These are phyloP conservation scores for Eutypa lata DNA, from an alignment of 2,329 filamentous ascomycete species.

Conservation along the genomic window DNA sequence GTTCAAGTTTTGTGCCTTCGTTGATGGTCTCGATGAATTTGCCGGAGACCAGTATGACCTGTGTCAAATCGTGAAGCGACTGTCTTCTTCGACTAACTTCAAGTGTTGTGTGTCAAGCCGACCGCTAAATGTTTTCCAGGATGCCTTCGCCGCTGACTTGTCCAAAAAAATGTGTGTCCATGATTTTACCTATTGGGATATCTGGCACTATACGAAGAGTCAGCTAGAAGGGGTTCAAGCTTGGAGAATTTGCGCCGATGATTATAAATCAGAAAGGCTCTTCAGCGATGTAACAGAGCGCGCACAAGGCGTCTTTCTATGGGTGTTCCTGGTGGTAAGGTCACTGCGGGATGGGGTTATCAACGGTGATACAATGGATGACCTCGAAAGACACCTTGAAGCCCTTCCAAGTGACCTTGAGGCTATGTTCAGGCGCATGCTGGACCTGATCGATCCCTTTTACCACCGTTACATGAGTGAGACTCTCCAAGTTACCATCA, in stretches of 20 bases:
- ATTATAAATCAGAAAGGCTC: neutral
- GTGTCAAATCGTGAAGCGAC: slow-evolving; percentile 10
- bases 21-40: too few relatives aligned
- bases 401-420: slow-evolving; percentile 14
- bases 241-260: slow-evolving; percentile 6
- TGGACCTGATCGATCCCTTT: slow-evolving; percentile 10
- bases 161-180: slow-evolving; percentile 22
- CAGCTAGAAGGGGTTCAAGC: slow-evolving; percentile 13
- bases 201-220: slow-evolving; percentile 14
- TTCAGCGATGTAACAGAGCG: slow-evolving; percentile 17
- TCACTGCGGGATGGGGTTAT: slow-evolving; percentile 19
- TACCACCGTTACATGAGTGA: slow-evolving; percentile 4
- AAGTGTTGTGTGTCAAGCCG: slow-evolving; percentile 27
- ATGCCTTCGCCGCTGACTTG: slow-evolving; percentile 17
- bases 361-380: slow-evolving; percentile 11
- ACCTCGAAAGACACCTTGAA: slow-evolving; percentile 10
- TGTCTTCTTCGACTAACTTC: slow-evolving; percentile 4
- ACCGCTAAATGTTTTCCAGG: slow-evolving; percentile 26
- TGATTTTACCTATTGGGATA: slow-evolving; percentile 21
- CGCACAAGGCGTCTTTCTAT: slow-evolving; percentile 28
- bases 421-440: slow-evolving; percentile 16
- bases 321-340: slow-evolving; percentile 24
- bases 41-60: slow-evolving; percentile 20
- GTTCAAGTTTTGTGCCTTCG: too few relatives aligned
- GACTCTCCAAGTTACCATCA: neutral